phyloP scores from a whole-genome alignment of 148 eudicot genomes.

The Pharnaceum exiguum region DNA sequence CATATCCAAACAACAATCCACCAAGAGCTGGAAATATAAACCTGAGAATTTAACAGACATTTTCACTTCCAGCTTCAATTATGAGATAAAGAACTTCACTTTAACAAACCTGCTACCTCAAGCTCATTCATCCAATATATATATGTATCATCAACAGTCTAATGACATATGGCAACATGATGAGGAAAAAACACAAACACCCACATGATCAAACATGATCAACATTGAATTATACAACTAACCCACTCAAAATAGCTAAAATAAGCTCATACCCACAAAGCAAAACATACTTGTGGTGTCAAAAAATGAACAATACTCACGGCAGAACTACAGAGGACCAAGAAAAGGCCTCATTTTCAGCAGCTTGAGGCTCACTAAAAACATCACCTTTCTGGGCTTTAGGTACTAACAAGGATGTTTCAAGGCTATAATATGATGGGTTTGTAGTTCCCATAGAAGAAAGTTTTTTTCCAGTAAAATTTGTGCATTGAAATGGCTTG shows the following conservation, averaged over 20 bases:
- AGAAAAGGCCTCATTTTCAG: constrained; percentile 48
- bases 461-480: constrained; percentile 8
- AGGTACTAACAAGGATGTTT: constrained; percentile 4
- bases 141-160: neutral
- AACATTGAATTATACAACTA: neutral
- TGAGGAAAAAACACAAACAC: neutral
- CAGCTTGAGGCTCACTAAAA: constrained; percentile 35
- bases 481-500: constrained; percentile 15
- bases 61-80: too few relatives aligned
- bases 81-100: too few relatives aligned
- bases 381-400: constrained; percentile 30
- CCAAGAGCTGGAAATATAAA: constrained; percentile 94
- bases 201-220: neutral
- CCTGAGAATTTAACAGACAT: constrained; percentile 50
- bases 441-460: neutral
- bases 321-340: constrained; percentile 90
- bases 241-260: constrained; percentile 1
- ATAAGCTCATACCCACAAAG: neutral
- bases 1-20: constrained; percentile 92
- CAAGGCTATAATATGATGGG: neutral
- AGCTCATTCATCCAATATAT: neutral
- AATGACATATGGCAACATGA: too few relatives aligned
- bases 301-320: constrained; percentile 29
- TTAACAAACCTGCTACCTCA: too few relatives aligned
- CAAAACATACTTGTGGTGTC: neutral